Percentiles rank a stretch among this genome's conserved stretches.
These are phyloP conservation scores for Phaeosphaeriaceae sp. DNA, from an alignment of 2,329 filamentous ascomycete species.

Conservation along the genomic window DNA sequence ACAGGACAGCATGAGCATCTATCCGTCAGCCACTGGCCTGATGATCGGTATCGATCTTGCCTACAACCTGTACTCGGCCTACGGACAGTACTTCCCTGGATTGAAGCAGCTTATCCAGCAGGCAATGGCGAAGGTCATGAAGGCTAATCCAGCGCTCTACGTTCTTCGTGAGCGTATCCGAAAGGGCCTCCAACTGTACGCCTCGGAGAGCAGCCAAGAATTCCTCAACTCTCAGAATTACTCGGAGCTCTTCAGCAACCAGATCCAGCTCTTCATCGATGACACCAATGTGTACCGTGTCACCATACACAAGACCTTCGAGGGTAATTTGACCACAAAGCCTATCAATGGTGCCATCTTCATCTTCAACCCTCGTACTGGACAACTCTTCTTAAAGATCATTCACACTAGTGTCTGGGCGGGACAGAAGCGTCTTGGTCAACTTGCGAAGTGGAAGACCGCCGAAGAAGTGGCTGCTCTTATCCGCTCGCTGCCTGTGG, in stretches of 20 bases:
- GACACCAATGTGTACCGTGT: constrained; percentile 99
- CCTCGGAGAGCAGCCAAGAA: constrained; percentile 98
- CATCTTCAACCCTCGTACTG: constrained; percentile 99
- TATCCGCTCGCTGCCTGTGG: constrained; percentile 92
- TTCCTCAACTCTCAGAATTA: constrained; percentile 99
- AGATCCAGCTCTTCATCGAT: constrained; percentile 98
- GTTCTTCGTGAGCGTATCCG: constrained; percentile 96
- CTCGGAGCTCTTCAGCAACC: constrained; percentile 98
- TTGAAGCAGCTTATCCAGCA: constrained; percentile 95
- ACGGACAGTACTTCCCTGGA: constrained; percentile 98
- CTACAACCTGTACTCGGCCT: constrained; percentile 98
- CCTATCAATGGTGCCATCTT: constrained; percentile 99
- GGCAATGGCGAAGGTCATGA: constrained; percentile 99
- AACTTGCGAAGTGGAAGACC: constrained; percentile 99
- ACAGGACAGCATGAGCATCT: constrained; percentile 98
- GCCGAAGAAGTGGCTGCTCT: constrained; percentile 98
- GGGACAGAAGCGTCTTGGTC: constrained; percentile 97
- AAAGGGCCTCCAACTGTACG: constrained; percentile 97
- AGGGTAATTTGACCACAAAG: constrained; percentile 98
- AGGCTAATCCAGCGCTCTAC: constrained; percentile 95
- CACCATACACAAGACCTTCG: constrained; percentile 99
- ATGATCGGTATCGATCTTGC: constrained; percentile 98
- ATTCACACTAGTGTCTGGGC: constrained; percentile 99
- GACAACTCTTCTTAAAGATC: constrained; percentile 97
- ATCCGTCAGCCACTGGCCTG: constrained; percentile 92